These are phyloP conservation scores for Ambrosiella xylebori DNA, from an alignment of 2,329 filamentous ascomycete genomes.

Conservation along the genomic window DNA sequence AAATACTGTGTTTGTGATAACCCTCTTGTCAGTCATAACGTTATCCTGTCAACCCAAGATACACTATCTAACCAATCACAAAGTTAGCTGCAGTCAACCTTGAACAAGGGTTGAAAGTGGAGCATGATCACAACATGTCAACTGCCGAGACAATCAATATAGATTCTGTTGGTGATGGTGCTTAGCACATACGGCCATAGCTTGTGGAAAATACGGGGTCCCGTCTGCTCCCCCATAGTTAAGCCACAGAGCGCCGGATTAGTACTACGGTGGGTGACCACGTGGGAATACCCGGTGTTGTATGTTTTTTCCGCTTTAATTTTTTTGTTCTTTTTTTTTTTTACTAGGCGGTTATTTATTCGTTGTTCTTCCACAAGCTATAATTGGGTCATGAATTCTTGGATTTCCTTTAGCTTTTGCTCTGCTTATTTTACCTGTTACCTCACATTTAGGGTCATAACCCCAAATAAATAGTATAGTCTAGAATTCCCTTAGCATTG, in stretches of 20 bases:
- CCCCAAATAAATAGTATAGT: neutral
- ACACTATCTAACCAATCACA: neutral
- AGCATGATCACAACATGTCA: too few species aligned
- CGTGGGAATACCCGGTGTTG: neutral
- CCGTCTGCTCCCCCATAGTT: neutral
- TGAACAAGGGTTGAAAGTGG: too few species aligned
- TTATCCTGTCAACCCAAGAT: neutral
- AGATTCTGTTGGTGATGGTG: too few species aligned
- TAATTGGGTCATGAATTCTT: neutral
- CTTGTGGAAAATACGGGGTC: neutral
- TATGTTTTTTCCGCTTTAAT: neutral
- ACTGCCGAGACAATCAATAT: too few species aligned
- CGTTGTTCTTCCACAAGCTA: neutral
- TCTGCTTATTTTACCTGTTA: neutral
- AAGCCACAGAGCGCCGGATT: neutral
- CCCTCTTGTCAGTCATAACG: neutral
- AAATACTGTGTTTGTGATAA: too few species aligned
- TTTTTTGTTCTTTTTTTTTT: neutral
- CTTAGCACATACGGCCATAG: neutral
- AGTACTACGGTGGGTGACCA: neutral
- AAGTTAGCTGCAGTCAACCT: too few species aligned
- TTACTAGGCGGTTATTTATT: neutral
- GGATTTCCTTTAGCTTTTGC: neutral
- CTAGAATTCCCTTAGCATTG: neutral
- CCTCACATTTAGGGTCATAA: neutral